Base-by-base conservation (phyloP, 2,329 filamentous ascomycete genomes). In the Colletotrichum sp. region DNA sequence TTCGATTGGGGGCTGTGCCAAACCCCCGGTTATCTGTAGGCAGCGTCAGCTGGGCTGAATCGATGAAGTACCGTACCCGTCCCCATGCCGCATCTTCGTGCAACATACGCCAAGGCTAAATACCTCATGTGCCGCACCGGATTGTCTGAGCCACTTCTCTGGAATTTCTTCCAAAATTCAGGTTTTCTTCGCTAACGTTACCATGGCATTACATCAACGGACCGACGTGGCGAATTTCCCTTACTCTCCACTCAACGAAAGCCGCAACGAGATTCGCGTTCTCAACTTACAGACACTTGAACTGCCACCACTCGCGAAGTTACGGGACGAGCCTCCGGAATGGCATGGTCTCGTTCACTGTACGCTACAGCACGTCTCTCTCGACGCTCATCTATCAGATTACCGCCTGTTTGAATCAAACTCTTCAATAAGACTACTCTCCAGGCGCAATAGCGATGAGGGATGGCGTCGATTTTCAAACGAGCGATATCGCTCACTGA, bases 321-420 rank as follows among this genome's bases (percentile, higher is more conserved):
- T 73, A 3, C 71, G 71, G 5, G 55, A 73, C 9, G 71, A 73
- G 56, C 71, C 71, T 24, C 38, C 56, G 12, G 71, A 73, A 43
- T 73, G 71, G 71, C 71, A 73, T 26, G 71, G 71, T 1, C 71
- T 73, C 5, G 71, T 73, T 5, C 71, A 73, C 32, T 73, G 71
- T 18, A 73, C 71, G 3, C 43, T 73, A 6, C 36, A 73, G 12
- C 71, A 69, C 24, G 71, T 73, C 5, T 73, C 71, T 5, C 71
- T 73, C 21, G 56, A 73, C 28, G 71, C 71, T 13, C 65, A 73
- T 10, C 56, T 73, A 3, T n/a, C 71, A 16, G 55, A 62, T 14
- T 73, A 73, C n/a, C 66, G 32, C 14, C 36, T 36, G 7, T 73
- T 67, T 36, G 66, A 24, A 12, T 69, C 71, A 21, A 55, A 64